Conservation (phyloP, 1,139 yeast genomes). For the Suhomyces terraborum region DNA sequence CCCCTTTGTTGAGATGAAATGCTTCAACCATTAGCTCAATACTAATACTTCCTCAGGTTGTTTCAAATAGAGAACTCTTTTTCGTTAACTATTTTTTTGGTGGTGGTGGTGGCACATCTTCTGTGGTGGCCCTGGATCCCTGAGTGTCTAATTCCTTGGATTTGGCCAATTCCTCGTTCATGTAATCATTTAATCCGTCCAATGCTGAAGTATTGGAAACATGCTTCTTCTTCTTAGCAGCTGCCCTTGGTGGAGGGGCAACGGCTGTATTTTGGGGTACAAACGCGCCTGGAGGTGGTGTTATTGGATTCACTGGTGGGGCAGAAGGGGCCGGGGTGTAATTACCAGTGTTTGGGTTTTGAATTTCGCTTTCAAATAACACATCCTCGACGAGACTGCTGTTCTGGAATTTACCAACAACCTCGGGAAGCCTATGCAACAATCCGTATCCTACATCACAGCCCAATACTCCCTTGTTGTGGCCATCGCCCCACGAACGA, state of each 20-base stretch:
- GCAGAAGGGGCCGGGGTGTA: slow-evolving; percentile 13
- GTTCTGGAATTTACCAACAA: slow-evolving; percentile 50
- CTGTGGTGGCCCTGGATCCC: slow-evolving; percentile 18
- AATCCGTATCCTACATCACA: slow-evolving; percentile 95
- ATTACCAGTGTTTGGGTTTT: background rate
- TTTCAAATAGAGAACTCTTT: no score
- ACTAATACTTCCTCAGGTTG: no score
- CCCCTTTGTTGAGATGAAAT: no score
- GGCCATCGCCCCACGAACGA: slow-evolving; percentile 49
- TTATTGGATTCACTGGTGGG: slow-evolving; percentile 13
- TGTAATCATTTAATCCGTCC: slow-evolving; percentile 40
- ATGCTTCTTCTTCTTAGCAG: slow-evolving; percentile 37
- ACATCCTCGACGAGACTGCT: slow-evolving; percentile 40
- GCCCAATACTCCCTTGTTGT: slow-evolving; percentile 77
- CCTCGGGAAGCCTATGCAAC: slow-evolving; percentile 80
- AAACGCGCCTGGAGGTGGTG: slow-evolving; percentile 15
- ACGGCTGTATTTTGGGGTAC: slow-evolving; percentile 16
- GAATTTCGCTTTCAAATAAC: slow-evolving; percentile 31
- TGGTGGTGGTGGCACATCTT: slow-evolving; percentile 39
- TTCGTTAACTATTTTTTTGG: slow-evolving; percentile 4
- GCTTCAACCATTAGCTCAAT: no score
- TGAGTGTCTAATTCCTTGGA: slow-evolving; percentile 40
- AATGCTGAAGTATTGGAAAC: slow-evolving; percentile 25
- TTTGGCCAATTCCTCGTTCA: slow-evolving; percentile 50
- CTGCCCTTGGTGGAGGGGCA: slow-evolving; percentile 27